Evolutionary conservation across 257 asterid species (phyloP), one percentile per base, ranked within the genome.

Genomic region (Plectranthus barbatus): DNA sequence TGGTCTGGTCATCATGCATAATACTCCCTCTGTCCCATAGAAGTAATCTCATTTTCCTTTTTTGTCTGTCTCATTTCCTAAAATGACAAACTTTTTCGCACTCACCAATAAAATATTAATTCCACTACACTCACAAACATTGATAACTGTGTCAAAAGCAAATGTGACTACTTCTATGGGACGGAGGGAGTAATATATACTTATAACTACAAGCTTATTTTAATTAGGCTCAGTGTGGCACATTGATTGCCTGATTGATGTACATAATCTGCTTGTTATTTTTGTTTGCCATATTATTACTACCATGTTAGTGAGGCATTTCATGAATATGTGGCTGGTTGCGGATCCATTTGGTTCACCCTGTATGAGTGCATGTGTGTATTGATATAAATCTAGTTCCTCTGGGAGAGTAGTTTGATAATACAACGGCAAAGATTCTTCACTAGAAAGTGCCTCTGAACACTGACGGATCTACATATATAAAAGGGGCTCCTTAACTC

Each of bases 371-470:
- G 94, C 90, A 62, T 62, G 82, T 90, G 67, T n/a, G n/a, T n/a
- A 88, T 93, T 46, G 97, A 90, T 70, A 74, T 93, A 41, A 87
- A 90, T 77, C 76, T 93, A 70, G 85, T 93, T 71, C 99, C 99
- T 17, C 77, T 93, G 39, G 99, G 90, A 60, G 99, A 85, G 76
- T 86, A 85, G 79, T 93, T 93, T 62, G 99, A 93, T 66, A 87
- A 90, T 64, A 90, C 94, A 26, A 93, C 99, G 57, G 99, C 99
- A 77, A 82, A 97, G 74, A 78, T 93, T 67, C 74, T 84, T 82
- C 84, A 78, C 33, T 87, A 82, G 84, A 93, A 85, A 75, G 90
- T 93, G 77, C 80, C 88, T 68, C 87, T 93, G n/a, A n/a, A n/a
- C n/a, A n/a, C n/a, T n/a, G n/a, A n/a, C n/a, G n/a, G n/a, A n/a